Evolutionary conservation across 345 rosid genomes (phyloP), one percentile per base, ranked within the genome.

Genomic region (Gossypium ekmanianum): DNA sequence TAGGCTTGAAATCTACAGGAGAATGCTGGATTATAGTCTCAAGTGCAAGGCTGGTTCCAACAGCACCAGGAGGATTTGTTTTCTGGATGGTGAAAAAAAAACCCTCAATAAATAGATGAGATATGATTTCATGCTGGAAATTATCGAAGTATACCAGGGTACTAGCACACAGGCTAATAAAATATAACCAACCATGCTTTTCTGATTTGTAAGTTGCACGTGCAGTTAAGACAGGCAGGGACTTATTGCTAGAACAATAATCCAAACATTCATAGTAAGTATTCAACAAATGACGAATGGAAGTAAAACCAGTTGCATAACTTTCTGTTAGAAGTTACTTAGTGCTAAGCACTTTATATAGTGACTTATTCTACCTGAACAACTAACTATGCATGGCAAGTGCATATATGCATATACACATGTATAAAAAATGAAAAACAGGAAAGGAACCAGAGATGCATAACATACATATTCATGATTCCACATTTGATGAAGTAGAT

Each of bases 41-140:
- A 29, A 94, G 77, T 12, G 98, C 97, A 79, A 94, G 87, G 80
- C 97, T 94, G 26, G 85, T 75, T 45, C 98, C 98, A 83, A 94
- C 96, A 80, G 91, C 95, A 56, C 97, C 91, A 17, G 97, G 97
- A 69, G 91, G 88, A 82, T 84, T 93, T 78, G 83, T 84, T 90
- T 81, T 92, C 97, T 92, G 88, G 61, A 81, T n/a, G 73, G 47
- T 75, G 48, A 16, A 74, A 22, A 22, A 18, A 34, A 72, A 14
- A 26, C 14, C 44, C 1, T 61, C 17, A 73, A 59, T 39, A 43
- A 44, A n/a, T 12, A 52, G 56, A 13, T 11, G 29, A 61, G 48
- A 59, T 39, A n/a, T 43, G 29, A 34, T 61, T 71, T 17, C 18
- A 48, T 22, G 61, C 66, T 76, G 29, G 26, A 74, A 34, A 48